A percentile compares a stretch with the other conserved stretches of the same genome.
These are phyloP conservation scores for Phellopilus nigrolimitatus DNA, from an alignment of 1,284 basidiomycete genomes.

Conservation along the genomic window DNA sequence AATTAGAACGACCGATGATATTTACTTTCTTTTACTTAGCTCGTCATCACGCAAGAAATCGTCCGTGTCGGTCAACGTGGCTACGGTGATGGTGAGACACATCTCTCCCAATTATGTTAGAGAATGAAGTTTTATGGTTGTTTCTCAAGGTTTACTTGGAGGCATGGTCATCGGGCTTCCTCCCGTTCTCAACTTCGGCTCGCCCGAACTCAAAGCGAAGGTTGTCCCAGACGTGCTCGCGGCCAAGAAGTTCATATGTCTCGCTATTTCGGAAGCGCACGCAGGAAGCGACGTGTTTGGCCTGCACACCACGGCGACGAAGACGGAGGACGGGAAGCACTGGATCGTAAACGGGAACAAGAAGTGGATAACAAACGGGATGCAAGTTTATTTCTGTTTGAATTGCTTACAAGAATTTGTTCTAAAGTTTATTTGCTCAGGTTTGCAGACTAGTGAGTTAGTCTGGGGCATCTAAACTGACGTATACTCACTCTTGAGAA, in stretches of 20 bases:
- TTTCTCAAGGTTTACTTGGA: constrained; percentile 50
- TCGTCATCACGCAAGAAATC: constrained; percentile 88
- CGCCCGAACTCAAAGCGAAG: constrained; percentile 69
- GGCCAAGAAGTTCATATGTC: constrained; percentile 74
- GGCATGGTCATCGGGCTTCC: constrained; percentile 79
- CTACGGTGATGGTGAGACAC: constrained; percentile 46
- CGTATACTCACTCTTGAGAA: constrained; percentile 34
- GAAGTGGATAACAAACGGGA: constrained; percentile 83
- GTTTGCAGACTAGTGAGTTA: constrained; percentile 31
- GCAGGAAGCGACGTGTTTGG: constrained; percentile 90
- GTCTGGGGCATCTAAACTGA: constrained; percentile 35
- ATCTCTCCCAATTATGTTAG: not conserved
- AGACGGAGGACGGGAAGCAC: constrained; percentile 78
- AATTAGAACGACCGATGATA: constrained; percentile 7
- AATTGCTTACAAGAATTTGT: not conserved
- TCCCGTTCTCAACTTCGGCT: constrained; percentile 81
- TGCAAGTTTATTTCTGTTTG: constrained; percentile 33
- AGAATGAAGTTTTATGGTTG: not conserved
- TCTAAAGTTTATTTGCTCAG: constrained; percentile 16
- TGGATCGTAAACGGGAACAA: constrained; percentile 84
- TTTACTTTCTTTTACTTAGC: constrained; percentile 32
- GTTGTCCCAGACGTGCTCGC: constrained; percentile 78
- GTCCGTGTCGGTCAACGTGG: constrained; percentile 59
- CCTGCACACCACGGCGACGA: constrained; percentile 75
- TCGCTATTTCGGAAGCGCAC: constrained; percentile 89